Evolutionary conservation across 2,329 filamentous ascomycete species (phyloP).

Genomic region (Colletotrichum aenigma): DNA sequence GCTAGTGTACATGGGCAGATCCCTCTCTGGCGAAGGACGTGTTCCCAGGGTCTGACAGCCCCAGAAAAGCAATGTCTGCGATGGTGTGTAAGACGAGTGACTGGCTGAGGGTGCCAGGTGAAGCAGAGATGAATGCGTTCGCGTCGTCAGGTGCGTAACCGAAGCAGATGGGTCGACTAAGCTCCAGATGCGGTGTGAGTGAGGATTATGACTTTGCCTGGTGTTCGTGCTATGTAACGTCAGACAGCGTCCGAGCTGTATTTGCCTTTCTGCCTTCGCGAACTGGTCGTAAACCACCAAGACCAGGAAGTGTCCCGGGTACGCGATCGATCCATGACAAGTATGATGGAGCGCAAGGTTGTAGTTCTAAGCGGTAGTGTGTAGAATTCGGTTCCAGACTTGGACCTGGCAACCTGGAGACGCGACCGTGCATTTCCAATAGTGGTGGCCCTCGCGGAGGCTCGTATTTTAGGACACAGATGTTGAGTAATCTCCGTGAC

Average conservation of each 20-base stretch:
- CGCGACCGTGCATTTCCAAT: background rate
- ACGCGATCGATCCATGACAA: background rate
- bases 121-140: background rate
- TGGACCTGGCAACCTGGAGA: background rate
- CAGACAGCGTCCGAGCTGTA: background rate
- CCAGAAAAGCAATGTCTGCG: background rate
- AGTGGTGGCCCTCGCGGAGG: background rate
- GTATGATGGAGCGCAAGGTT: background rate
- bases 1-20: background rate
- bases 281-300: background rate
- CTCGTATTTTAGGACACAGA: background rate
- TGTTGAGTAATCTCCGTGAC: background rate
- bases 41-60: background rate
- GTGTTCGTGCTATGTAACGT: background rate
- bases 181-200: background rate
- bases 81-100: background rate
- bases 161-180: background rate
- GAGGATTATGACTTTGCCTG: background rate
- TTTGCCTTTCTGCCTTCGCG: background rate
- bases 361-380: background rate
- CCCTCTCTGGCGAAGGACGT: background rate
- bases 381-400: background rate
- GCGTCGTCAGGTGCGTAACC: background rate
- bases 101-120: background rate
- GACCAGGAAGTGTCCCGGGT: background rate